Evolutionary conservation across 768 basidiomycete species (phyloP).

Genomic region (Mycena galopus): DNA sequence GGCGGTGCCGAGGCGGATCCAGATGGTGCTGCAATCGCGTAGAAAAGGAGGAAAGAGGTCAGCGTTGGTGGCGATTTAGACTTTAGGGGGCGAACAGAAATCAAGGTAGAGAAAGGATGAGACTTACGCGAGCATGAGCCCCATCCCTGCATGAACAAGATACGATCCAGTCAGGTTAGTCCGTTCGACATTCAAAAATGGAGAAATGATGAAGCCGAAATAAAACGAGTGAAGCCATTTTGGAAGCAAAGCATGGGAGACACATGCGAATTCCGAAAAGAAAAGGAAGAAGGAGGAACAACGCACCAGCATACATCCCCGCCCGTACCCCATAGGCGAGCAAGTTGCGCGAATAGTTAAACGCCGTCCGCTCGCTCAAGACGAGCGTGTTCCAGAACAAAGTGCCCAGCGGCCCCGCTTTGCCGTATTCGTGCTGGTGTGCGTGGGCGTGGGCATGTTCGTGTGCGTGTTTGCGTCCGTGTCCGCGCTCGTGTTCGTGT

Average conservation of each 20-base stretch:
- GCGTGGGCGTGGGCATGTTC: not conserved
- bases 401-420: conserved; percentile 45
- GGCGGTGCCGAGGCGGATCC: conserved; percentile 57
- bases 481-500: not conserved
- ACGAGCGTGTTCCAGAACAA: conserved; percentile 59
- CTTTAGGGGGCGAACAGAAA: not conserved
- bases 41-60: not conserved
- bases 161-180: not conserved
- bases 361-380: conserved; percentile 58
- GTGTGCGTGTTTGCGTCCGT: conserved; percentile 5
- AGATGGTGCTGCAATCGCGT: conserved; percentile 55
- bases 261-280: too few species aligned
- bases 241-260: too few species aligned
- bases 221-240: too few species aligned
- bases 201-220: too few species aligned
- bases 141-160: conserved; percentile 49
- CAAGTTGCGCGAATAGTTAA: conserved; percentile 67
- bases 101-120: not conserved
- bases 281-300: not conserved
- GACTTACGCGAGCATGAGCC: conserved; percentile 59
- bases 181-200: too few species aligned
- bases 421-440: conserved; percentile 38
- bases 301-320: conserved; percentile 66
- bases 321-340: conserved; percentile 69
- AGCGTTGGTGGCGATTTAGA: conserved; percentile 5